phyloP scores from a whole-genome alignment of 2,329 filamentous ascomycete genomes.

The Apiospora malaysiana region DNA sequence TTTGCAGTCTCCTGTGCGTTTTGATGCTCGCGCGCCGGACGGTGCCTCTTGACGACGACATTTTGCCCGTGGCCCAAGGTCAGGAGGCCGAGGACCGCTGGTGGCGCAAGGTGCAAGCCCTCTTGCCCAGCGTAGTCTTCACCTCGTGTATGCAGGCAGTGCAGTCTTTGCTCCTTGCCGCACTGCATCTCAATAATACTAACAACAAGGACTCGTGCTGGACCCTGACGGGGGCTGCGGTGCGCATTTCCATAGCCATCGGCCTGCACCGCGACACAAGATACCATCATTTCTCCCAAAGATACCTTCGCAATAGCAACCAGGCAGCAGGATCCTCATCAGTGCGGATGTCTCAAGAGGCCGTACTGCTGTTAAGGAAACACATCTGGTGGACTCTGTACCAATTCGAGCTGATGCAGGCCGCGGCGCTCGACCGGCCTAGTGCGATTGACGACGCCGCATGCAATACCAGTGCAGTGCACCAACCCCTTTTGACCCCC shows the following conservation, averaged over 20 bases:
- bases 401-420: conserved; percentile 46
- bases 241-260: conserved; percentile 50
- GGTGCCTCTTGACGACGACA: conserved; percentile 34
- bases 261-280: conserved; percentile 46
- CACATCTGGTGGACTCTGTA: conserved; percentile 44
- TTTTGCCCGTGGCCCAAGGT: conserved; percentile 42
- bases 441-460: conserved; percentile 47
- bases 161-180: conserved; percentile 48
- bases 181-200: conserved; percentile 51
- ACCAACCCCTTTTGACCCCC: background rate
- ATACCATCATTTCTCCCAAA: background rate
- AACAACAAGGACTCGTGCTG: conserved; percentile 48
- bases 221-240: conserved; percentile 49
- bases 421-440: conserved; percentile 49
- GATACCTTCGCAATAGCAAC: background rate
- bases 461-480: conserved; percentile 40
- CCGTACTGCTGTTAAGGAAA: conserved; percentile 37
- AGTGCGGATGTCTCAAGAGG: conserved; percentile 34
- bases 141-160: conserved; percentile 48
- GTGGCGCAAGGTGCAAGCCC: conserved; percentile 47
- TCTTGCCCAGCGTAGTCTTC: conserved; percentile 48
- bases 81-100: conserved; percentile 39
- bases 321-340: background rate
- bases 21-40: conserved; percentile 45
- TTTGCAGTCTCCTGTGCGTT: conserved; percentile 48